Evolutionary conservation across 768 basidiomycete genomes (phyloP), one percentile per base, ranked within the genome.

Genomic region (Russula olivacea): DNA sequence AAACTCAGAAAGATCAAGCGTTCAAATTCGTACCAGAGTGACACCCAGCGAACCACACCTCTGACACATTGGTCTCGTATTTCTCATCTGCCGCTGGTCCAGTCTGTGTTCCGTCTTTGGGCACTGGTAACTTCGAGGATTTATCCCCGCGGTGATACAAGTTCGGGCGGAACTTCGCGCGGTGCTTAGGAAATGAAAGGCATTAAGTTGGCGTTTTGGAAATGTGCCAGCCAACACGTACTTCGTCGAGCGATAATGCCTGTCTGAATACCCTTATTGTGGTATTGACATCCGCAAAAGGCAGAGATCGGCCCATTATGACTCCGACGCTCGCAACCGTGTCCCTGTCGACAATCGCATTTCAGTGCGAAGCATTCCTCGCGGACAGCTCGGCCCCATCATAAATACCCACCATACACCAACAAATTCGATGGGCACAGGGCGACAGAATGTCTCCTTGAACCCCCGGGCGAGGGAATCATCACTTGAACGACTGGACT

Each of bases 291-390:
- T 77, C 77, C 0, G 86, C 84, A 66, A 90, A 92, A 0, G 91
- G 91, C 30, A 92, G 74, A 1, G 76, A 79, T 10, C 80, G 77
- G 3, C 79, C 75, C 74, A 78, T 74, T n/a, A 92, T 61, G 1
- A 87, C 67, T 0, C 91, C 91, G 23, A 89, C 89, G 58, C 87
- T 87, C 9, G 85, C 77, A 3, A 93, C 89, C 0, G 90, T 93
- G 62, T 93, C 90, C 90, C 89, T 82, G 58, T 43, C 2, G 45
- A 51, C 41, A 21, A 47, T 21, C 30, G 2, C 25, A 17, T 17
- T 40, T 40, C 38, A 40, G 15, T 2, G 17, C 0, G 40, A 4
- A 56, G 40, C 32, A 25, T n/a, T 14, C 47, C 7, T 41, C 25
- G 58, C 5, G 25, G 36, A 49, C 7, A 30, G n/a, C 23, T 40